Evolutionary conservation across 805 yeast genomes (phyloP), one percentile per base, ranked within the genome.

Genomic region (Yamadazyma scolyti): DNA sequence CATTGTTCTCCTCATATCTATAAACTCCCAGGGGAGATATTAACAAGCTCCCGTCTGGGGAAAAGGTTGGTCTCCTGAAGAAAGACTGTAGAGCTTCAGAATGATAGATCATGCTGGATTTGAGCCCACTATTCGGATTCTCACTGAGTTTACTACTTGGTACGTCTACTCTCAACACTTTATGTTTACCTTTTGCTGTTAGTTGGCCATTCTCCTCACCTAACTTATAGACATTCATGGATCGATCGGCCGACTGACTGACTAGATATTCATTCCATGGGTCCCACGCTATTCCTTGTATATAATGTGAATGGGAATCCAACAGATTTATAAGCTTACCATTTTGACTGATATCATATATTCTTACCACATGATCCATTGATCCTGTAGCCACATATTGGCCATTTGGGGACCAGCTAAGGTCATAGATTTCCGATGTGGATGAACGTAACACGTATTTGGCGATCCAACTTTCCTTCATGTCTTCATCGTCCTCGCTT

Each of bases 281-380:
- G 53, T 93, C 98, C 97, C 97, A 93, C 0, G 82, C 68, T 4
- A 93, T 90, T 3, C 99, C 99, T 57, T 93, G 99, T 3, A 93
- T 94, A 46, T 86, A 90, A 54, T 89, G 96, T 27, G 66, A 65
- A 56, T 93, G 97, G 36, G 83, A 86, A 5, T 75, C 75, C 37
- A 80, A 65, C 43, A 77, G 81, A 16, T 65, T 54, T 1, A 82
- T 62, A 43, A 77, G 72, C 18, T 64, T 61, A 0, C 90, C 93
- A 2, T 68, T 68, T 4, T 16, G 9, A 1, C 53, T 47, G 4
- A 73, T 75, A 39, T 72, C 71, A 47, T 79, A 86, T 0, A 90
- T 68, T 27, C 95, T 65, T 8, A 88, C 74, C 6, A 77, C 68
- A 47, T 87, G 86, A 57, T 93, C 97, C 86, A 90, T 87, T 10